Conservation (phyloP, 257 asterid genomes). For the Solanum piurae region DNA sequence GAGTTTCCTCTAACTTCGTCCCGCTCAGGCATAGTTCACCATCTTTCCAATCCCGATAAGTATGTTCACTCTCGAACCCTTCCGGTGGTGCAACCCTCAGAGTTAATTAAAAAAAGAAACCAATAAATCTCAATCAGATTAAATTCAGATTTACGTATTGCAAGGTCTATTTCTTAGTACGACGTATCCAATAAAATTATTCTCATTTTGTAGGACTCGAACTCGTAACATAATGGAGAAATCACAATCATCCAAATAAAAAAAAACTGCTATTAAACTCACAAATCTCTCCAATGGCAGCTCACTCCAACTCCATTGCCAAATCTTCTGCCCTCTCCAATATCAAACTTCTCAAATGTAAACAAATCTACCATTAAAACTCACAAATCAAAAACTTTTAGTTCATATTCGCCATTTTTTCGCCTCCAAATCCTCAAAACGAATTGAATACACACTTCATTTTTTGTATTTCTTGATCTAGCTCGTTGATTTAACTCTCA, state of each 20-base stretch:
- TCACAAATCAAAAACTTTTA: background rate
- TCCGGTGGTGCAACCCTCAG: background rate
- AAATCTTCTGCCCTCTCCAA: background rate
- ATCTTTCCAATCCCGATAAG: background rate
- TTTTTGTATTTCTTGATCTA: background rate
- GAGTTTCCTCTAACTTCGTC: conserved; percentile 52
- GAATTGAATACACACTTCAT: background rate
- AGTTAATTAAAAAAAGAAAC: too few relatives aligned
- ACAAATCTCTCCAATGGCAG: background rate
- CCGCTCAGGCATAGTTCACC: conserved; percentile 10
- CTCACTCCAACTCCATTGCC: background rate
- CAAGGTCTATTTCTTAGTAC: background rate
- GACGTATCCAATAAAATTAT: background rate
- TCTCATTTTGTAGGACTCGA: background rate
- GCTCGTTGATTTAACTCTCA: background rate
- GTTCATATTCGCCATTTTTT: background rate
- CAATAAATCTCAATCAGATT: too few relatives aligned
- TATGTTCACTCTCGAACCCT: background rate
- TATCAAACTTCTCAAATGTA: background rate
- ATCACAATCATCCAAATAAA: background rate
- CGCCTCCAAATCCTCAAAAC: background rate
- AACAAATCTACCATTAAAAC: background rate
- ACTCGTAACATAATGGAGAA: fast-evolving
- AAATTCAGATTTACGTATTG: background rate
- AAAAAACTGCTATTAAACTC: background rate